Base-by-base conservation (phyloP, 345 rosid species). In the Angophora floribunda region DNA sequence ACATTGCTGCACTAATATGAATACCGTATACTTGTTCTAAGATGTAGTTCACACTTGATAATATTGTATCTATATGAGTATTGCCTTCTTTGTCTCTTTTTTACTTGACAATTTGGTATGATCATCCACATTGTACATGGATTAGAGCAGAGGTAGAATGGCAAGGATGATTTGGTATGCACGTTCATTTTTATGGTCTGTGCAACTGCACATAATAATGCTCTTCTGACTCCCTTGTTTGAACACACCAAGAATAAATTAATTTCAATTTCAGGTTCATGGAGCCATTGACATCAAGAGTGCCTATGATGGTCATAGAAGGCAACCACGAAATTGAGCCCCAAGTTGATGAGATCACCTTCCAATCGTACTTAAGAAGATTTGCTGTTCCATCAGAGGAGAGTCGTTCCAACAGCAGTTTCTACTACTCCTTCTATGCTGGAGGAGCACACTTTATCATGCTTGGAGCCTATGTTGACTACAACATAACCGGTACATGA, bases 261-360 rank as follows among this genome's bases (percentile, higher is more conserved):
- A 75, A 75, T 75, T 75, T 41, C 49, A 41, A 75, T 41, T 89
- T 80, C 89, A 96, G 98, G 94, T 97, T 95, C 90, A 96, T 97
- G 99, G 93, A 96, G 95, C 97, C 95, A 51, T 80, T 97, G 89
- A 95, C 91, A 67, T 96, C 99, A 24, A 94, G 92, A 92, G 94
- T 94, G 88, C 99, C 99, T 36, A 95, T 94, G 92, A 97, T 97
- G 99, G 97, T 96, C 88, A 91, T 94, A 26, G 96, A 93, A 90
- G 99, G 99, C 41, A 97, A 96, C 93, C 97, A 97, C 87, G 97
- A 96, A 90, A 96, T 97, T 82, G 99, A 97, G 88, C 95, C 95
- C 87, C 99, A 97, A 90, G 96, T 88, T 86, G 91, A 91, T 16
- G 94, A 93, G 87, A 85, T 93, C 87, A 95, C 96, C 84, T 97